phyloP scores from a whole-genome alignment of 2,329 filamentous ascomycete species.

The Colletotrichum kahawae region DNA sequence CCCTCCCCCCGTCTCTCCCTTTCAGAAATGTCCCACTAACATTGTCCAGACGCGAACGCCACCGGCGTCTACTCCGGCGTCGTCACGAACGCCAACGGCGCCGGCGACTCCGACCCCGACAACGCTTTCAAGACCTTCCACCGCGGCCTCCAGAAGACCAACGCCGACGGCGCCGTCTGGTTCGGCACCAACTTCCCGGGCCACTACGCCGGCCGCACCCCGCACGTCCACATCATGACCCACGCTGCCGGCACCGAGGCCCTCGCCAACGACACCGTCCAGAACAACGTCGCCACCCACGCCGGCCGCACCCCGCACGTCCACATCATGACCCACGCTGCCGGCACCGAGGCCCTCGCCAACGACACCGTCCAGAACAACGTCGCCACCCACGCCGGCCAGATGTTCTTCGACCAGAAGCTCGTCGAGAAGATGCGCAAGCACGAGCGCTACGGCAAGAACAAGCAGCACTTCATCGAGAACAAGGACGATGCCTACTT shows the following conservation, averaged over 20 bases:
- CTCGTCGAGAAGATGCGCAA: conserved; percentile 44
- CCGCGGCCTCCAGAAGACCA: conserved; percentile 22
- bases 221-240: conserved; percentile 34
- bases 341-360: conserved; percentile 28
- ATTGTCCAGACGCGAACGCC: conserved; percentile 2
- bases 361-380: conserved; percentile 16
- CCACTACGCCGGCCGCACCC: conserved; percentile 48
- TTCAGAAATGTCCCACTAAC: not conserved
- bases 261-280: conserved; percentile 6
- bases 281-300: conserved; percentile 34
- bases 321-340: conserved; percentile 38
- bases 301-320: conserved; percentile 32
- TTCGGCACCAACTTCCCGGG: conserved; percentile 50
- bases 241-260: conserved; percentile 35
- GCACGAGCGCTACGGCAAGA: conserved; percentile 30
- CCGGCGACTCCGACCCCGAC: not conserved
- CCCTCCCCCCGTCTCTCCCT: not conserved
- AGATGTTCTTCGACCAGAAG: conserved; percentile 8
- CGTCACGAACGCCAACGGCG: not conserved
- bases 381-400: conserved; percentile 33
- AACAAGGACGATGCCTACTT: conserved; percentile 61
- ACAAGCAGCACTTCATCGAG: conserved; percentile 49
- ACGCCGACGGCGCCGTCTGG: conserved; percentile 29
- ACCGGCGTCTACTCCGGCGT: conserved; percentile 17
- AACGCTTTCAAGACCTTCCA: not conserved